Evolutionary conservation across 116 monocot species (phyloP).

Genomic region (Papilionanthe hybrid): DNA sequence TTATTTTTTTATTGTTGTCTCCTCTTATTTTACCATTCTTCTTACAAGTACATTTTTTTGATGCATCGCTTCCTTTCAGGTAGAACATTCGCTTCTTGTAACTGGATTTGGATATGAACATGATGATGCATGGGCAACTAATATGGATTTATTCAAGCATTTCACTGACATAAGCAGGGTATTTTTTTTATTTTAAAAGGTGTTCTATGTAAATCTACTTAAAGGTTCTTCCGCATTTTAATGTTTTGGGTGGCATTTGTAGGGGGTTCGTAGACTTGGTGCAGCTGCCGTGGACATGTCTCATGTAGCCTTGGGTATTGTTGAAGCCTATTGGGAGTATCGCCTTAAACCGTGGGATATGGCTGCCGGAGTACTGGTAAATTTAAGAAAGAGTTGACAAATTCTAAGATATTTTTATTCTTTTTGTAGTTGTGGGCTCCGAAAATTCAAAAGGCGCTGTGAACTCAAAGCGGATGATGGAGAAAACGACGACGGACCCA

Average conservation of each 20-base stretch:
- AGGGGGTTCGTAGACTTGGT: slow-evolving; percentile 96
- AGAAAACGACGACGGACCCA: too few relatives aligned
- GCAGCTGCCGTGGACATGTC: slow-evolving; percentile 97
- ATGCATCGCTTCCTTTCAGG: slow-evolving; percentile 26
- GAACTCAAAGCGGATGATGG: too few relatives aligned
- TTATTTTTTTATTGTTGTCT: too few relatives aligned
- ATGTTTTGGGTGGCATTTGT: slow-evolving; percentile 10
- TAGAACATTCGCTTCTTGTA: slow-evolving; percentile 89
- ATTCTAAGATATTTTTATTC: neutral
- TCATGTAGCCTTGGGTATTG: slow-evolving; percentile 90
- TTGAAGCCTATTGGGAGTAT: slow-evolving; percentile 95
- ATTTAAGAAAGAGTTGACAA: neutral
- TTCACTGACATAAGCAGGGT: slow-evolving; percentile 95
- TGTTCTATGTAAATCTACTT: neutral
- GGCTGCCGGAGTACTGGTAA: slow-evolving; percentile 98
- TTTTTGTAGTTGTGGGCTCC: neutral
- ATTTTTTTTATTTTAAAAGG: slow-evolving; percentile 4
- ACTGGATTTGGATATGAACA: slow-evolving; percentile 99
- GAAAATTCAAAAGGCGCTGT: neutral
- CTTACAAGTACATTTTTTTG: neutral
- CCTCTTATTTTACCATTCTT: neutral
- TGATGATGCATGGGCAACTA: slow-evolving; percentile 90
- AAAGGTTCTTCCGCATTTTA: neutral
- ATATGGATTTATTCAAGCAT: slow-evolving; percentile 88
- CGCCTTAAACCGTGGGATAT: slow-evolving; percentile 98